Conservation (phyloP, 225 moss, liverwort and hornwort genomes). For the Physcomitrium patens region DNA sequence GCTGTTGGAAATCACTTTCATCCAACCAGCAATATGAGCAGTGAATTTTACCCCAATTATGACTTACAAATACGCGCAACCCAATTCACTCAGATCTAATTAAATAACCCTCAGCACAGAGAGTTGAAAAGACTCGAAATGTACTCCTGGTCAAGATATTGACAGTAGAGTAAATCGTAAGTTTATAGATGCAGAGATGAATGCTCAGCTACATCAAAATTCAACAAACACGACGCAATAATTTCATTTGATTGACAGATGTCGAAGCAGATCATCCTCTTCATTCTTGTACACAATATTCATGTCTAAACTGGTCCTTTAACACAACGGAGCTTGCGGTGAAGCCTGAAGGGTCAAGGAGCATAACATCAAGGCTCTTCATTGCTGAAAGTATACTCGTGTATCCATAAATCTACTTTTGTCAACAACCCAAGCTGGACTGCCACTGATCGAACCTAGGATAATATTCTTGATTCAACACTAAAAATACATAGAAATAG, state of each 20-base stretch:
- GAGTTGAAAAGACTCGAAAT: too few species aligned
- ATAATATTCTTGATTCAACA: conserved; percentile 10
- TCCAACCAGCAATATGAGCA: too few species aligned
- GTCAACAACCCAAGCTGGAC: conserved; percentile 62
- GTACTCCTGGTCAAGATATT: background rate
- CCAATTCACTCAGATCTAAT: background rate
- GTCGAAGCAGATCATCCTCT: background rate
- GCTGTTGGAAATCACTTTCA: too few species aligned
- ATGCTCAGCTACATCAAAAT: background rate
- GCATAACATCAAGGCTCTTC: background rate
- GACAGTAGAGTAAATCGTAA: background rate
- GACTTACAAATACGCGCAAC: too few species aligned
- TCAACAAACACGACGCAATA: background rate
- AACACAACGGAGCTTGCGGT: background rate
- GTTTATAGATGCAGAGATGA: background rate
- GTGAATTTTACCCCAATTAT: too few species aligned
- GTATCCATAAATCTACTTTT: conserved; percentile 26
- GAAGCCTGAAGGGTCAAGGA: background rate
- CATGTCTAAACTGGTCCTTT: background rate
- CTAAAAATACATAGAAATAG: background rate
- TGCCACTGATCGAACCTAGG: conserved; percentile 45
- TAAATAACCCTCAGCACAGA: background rate
- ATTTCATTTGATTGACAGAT: too few species aligned
- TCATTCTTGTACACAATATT: conserved; percentile 28
- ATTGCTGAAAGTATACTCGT: background rate